A percentile compares a stretch with the other conserved stretches of the same genome.
phyloP scores from a whole-genome alignment of 139 green algal species.

The Haematococcus sp. region DNA sequence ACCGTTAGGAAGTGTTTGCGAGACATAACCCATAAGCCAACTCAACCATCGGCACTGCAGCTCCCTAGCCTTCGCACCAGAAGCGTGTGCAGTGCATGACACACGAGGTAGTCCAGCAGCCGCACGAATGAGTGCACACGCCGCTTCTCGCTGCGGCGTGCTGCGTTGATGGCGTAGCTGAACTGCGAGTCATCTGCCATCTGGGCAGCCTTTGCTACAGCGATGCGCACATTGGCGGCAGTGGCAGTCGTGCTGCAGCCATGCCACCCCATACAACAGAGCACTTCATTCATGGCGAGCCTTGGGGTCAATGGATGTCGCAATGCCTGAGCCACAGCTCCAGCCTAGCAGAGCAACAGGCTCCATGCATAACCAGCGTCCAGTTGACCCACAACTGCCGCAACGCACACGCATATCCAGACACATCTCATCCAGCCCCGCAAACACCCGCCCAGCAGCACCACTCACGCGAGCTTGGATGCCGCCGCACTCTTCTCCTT shows the following conservation, averaged over 20 bases:
- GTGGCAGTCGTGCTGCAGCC: background rate
- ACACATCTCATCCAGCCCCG: background rate
- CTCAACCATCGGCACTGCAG: too few relatives aligned
- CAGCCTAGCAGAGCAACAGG: too few relatives aligned
- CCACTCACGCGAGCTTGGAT: slow-evolving; percentile 13
- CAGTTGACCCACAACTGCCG: too few relatives aligned
- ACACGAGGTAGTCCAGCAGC: slow-evolving; percentile 77
- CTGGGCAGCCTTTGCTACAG: slow-evolving; percentile 16
- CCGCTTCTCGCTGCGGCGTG: slow-evolving; percentile 60
- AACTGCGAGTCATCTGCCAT: slow-evolving; percentile 41
- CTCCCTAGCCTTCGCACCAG: slow-evolving; percentile 22
- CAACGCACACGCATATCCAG: too few relatives aligned
- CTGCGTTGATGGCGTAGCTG: slow-evolving; percentile 63
- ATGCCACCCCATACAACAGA: background rate
- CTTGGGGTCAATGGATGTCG: background rate
- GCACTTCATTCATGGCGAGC: background rate
- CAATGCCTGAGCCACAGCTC: background rate
- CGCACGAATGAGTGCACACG: slow-evolving; percentile 62
- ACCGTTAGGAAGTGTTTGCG: too few relatives aligned
- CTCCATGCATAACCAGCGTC: too few relatives aligned
- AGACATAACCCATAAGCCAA: too few relatives aligned
- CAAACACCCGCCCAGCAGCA: background rate
- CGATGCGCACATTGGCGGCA: background rate
- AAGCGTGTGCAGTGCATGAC: slow-evolving; percentile 56
- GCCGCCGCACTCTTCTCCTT: slow-evolving; percentile 1